Conservation (phyloP, 306 rosid genomes). For the Oxytropis ochrocephala region DNA sequence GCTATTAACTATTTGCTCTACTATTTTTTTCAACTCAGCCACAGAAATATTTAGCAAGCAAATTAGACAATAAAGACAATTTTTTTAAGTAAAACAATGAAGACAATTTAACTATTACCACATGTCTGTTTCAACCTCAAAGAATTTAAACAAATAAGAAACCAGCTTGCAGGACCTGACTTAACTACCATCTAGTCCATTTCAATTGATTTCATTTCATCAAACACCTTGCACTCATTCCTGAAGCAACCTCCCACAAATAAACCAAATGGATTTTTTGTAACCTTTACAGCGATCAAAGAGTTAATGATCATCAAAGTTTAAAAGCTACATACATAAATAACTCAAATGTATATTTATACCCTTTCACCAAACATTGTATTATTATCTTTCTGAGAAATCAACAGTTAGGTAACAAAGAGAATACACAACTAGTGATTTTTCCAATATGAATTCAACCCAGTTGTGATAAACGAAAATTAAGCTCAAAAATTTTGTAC, state of each 20-base stretch:
- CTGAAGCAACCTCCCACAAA: background rate
- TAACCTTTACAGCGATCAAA: background rate
- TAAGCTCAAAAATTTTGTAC: background rate
- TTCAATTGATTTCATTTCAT: background rate
- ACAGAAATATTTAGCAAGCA: background rate
- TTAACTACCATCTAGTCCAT: background rate
- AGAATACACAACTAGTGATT: background rate
- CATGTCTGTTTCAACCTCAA: background rate
- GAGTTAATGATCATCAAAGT: background rate
- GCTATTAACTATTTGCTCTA: background rate
- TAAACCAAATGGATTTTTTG: background rate
- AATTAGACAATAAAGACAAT: background rate
- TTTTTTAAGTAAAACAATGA: too few relatives aligned
- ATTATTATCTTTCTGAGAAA: background rate
- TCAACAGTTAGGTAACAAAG: background rate
- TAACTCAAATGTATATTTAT: background rate
- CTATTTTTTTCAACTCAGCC: background rate
- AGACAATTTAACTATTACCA: background rate
- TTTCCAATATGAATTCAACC: background rate
- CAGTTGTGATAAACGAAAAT: background rate
- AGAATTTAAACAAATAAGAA: background rate
- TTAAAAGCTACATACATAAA: background rate
- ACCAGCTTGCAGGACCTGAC: background rate
- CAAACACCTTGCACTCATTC: slow-evolving; percentile 11
- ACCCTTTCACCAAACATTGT: background rate